Evolutionary conservation across 73 alveolate genomes (phyloP).

Genomic region (Effrenium voratum): DNA sequence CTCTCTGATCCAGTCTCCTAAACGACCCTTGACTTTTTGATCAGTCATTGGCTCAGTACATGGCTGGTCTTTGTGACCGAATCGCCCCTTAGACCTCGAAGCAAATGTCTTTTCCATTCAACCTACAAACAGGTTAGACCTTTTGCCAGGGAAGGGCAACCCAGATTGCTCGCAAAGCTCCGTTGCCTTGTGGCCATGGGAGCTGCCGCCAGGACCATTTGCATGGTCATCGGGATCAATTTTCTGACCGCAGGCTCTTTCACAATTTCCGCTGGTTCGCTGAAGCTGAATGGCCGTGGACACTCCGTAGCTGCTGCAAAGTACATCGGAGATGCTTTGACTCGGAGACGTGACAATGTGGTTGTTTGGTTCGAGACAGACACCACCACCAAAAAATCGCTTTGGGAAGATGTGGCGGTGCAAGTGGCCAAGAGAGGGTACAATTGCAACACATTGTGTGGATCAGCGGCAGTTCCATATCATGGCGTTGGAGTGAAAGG

Average conservation of each 20-base stretch:
- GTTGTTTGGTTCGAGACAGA: slow-evolving; percentile 62
- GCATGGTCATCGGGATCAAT: too few relatives aligned
- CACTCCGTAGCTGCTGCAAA: slow-evolving; percentile 36
- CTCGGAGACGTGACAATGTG: slow-evolving; percentile 20
- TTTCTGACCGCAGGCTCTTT: too few relatives aligned
- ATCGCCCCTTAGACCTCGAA: too few relatives aligned
- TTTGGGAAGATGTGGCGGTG: slow-evolving; percentile 44
- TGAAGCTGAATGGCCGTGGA: slow-evolving; percentile 41
- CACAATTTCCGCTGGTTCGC: slow-evolving; percentile 25
- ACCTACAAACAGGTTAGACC: too few relatives aligned
- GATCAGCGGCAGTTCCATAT: slow-evolving; percentile 74
- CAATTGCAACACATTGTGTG: slow-evolving; percentile 13
- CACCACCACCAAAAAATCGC: not conserved
- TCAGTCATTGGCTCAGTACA: too few relatives aligned
- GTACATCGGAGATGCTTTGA: slow-evolving; percentile 22
- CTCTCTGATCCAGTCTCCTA: too few relatives aligned
- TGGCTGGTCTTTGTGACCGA: too few relatives aligned
- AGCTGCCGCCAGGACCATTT: too few relatives aligned
- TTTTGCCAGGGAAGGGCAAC: too few relatives aligned
- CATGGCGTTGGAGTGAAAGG: slow-evolving; percentile 60
- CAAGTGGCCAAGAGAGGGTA: slow-evolving; percentile 29
- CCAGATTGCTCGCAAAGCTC: not conserved
- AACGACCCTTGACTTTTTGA: too few relatives aligned
- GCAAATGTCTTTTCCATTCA: too few relatives aligned
- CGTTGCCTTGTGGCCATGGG: not conserved